Evolutionary conservation across 768 basidiomycete species (phyloP).

Genomic region (Hebeloma cylindrosporum): DNA sequence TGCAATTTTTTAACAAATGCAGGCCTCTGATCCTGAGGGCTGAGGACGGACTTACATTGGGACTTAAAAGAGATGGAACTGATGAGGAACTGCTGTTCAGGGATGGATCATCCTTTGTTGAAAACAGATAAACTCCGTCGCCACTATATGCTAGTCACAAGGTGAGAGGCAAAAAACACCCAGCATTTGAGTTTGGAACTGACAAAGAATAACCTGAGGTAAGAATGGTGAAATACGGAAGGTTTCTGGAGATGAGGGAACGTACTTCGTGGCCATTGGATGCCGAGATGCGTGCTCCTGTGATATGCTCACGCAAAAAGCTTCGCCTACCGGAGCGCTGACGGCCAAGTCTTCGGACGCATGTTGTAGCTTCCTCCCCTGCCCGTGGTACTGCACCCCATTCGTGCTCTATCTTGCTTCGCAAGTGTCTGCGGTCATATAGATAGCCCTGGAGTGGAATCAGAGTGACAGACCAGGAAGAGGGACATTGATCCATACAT

Average conservation of each 20-base stretch:
- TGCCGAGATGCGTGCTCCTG: constrained; percentile 70
- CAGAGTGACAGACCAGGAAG: background rate
- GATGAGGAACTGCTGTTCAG: constrained; percentile 26
- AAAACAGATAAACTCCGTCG: constrained; percentile 74
- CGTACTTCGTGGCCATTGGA: constrained; percentile 75
- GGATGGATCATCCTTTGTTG: constrained; percentile 62
- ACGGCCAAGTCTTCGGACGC: constrained; percentile 79
- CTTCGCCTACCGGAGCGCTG: constrained; percentile 29
- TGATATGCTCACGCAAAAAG: constrained; percentile 59
- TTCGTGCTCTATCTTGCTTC: constrained; percentile 58
- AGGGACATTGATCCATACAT: constrained; percentile 45
- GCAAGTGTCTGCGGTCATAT: constrained; percentile 77
- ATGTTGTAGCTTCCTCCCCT: constrained; percentile 60
- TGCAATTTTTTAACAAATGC: too few relatives aligned
- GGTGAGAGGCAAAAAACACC: constrained; percentile 1
- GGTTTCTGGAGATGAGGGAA: constrained; percentile 2
- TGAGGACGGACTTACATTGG: too few relatives aligned
- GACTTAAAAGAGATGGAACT: constrained; percentile 29
- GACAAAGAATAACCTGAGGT: constrained; percentile 64
- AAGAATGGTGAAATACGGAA: background rate
- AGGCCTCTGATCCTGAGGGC: too few relatives aligned
- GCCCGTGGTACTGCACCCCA: constrained; percentile 61
- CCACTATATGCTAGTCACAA: constrained; percentile 60
- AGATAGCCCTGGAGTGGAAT: constrained; percentile 59
- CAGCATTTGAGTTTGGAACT: too few relatives aligned